These are phyloP conservation scores for Aspergillus fijiensis DNA, from an alignment of 2,329 filamentous ascomycete genomes.

Conservation along the genomic window DNA sequence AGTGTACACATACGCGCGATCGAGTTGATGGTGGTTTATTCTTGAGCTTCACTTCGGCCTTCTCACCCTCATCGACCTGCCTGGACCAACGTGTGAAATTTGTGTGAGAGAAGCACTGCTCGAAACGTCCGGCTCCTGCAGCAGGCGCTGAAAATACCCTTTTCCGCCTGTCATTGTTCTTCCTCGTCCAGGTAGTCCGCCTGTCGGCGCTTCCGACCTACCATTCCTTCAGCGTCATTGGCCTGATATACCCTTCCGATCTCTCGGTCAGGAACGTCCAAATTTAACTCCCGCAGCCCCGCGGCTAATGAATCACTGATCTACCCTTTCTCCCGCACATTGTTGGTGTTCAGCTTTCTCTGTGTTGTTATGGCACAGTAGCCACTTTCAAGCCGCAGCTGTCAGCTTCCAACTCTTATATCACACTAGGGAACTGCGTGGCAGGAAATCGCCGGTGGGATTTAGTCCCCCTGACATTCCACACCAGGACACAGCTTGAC, in stretches of 20 bases:
- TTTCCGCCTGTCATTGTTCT: conserved; percentile 11
- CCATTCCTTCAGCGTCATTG: conserved; percentile 17
- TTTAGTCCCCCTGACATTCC: conserved; percentile 2
- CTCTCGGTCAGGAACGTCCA: conserved; percentile 15
- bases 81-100: conserved; percentile 16
- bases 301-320: conserved; percentile 26
- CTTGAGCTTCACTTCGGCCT: conserved; percentile 4
- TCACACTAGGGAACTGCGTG: conserved; percentile 10
- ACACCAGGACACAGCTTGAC: neutral
- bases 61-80: conserved; percentile 5
- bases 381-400: conserved; percentile 7
- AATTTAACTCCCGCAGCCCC: conserved; percentile 18
- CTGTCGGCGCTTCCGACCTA: conserved; percentile 23
- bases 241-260: conserved; percentile 8
- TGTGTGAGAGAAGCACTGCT: conserved; percentile 11
- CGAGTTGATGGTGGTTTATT: neutral
- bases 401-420: conserved; percentile 13
- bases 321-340: conserved; percentile 12
- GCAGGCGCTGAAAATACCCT: conserved; percentile 20
- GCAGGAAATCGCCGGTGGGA: conserved; percentile 3
- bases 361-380: conserved; percentile 14
- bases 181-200: conserved; percentile 14
- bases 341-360: conserved; percentile 14
- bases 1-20: neutral
- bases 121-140: conserved; percentile 17